phyloP scores from a whole-genome alignment of 116 monocot species.

The Zostera marina region DNA sequence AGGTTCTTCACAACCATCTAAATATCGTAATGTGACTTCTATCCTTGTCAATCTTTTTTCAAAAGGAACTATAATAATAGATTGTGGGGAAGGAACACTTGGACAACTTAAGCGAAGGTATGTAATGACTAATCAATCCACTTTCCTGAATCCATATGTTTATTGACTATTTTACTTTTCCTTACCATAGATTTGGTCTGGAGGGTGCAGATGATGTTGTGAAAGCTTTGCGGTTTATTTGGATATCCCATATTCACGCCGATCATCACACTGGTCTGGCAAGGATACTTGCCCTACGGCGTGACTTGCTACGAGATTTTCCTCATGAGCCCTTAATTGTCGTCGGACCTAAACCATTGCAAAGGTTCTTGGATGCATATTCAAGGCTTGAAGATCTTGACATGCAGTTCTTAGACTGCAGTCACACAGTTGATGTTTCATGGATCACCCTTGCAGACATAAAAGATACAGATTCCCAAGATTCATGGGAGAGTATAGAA shows the following conservation, averaged over 20 bases:
- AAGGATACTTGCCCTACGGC: conserved; percentile 69
- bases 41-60: conserved; percentile 81
- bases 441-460: conserved; percentile 9
- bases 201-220: conserved; percentile 78
- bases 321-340: conserved; percentile 74
- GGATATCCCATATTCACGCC: conserved; percentile 98
- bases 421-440: conserved; percentile 46
- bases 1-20: conserved; percentile 95
- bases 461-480: not conserved
- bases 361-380: conserved; percentile 89
- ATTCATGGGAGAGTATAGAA: not conserved
- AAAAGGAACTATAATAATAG: conserved; percentile 77
- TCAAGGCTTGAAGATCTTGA: conserved; percentile 81
- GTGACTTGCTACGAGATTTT: conserved; percentile 37
- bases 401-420: conserved; percentile 90
- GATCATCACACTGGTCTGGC: conserved; percentile 94
- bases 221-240: conserved; percentile 57
- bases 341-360: conserved; percentile 70
- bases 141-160: too few relatives aligned
- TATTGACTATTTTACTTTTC: too few relatives aligned
- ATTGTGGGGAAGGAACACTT: conserved; percentile 97
- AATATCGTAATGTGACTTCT: conserved; percentile 94
- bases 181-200: conserved; percentile 51
- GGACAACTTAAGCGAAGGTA: conserved; percentile 94
- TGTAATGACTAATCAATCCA: too few relatives aligned